Conservation (phyloP, 1,284 basidiomycete species). For the Cutaneotrichosporon mucoides region DNA sequence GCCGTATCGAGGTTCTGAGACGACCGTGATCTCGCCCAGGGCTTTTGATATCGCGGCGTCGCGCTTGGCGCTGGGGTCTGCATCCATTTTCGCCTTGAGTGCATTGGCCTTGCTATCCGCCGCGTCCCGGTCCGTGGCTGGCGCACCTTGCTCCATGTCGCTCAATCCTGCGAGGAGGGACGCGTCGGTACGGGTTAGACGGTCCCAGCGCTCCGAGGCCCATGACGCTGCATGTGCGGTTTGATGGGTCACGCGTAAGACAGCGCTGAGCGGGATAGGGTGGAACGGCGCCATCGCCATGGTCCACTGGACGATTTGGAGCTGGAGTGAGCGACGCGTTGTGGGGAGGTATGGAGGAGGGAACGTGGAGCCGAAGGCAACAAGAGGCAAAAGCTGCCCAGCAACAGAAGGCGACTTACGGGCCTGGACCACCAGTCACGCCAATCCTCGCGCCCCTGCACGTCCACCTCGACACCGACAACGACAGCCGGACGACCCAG, state of each 20-base stretch:
- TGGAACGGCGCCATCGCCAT: conserved; percentile 43
- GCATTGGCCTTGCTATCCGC: background rate
- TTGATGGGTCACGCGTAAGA: conserved; percentile 38
- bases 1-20: conserved; percentile 33
- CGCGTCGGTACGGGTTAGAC: conserved; percentile 9
- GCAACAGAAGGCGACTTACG: conserved; percentile 25
- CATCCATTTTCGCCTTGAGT: conserved; percentile 12
- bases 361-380: no score
- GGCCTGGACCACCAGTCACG: conserved; percentile 48
- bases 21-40: conserved; percentile 23
- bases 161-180: no score
- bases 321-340: conserved; percentile 16
- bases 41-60: conserved; percentile 3
- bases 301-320: conserved; percentile 52
- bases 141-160: no score
- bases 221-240: conserved; percentile 39
- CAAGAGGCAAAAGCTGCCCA: no score
- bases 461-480: conserved; percentile 50
- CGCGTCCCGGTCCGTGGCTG: no score
- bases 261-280: conserved; percentile 40
- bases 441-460: conserved; percentile 48
- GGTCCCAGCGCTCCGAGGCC: conserved; percentile 23
- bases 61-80: conserved; percentile 27
- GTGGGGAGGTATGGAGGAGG: no score
- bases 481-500: conserved; percentile 42